These are phyloP conservation scores for Cladophialophora chaetospira DNA, from an alignment of 2,329 filamentous ascomycete species.

Conservation along the genomic window DNA sequence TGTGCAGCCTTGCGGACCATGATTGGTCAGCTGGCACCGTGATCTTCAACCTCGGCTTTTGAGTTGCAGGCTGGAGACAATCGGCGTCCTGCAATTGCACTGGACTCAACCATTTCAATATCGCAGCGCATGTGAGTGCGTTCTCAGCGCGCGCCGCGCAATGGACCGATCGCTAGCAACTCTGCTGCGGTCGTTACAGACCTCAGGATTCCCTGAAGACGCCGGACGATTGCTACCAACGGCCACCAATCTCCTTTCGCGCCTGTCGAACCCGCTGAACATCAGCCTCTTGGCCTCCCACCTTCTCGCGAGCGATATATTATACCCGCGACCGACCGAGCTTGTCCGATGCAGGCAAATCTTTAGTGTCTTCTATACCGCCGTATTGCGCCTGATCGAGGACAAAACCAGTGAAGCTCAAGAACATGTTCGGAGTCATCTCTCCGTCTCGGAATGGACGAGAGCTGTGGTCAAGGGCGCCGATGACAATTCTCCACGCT, in stretches of 20 bases:
- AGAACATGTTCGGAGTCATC: constrained; percentile 50
- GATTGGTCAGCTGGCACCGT: background rate
- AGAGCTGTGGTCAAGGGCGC: constrained; percentile 61
- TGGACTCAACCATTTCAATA: too few relatives aligned
- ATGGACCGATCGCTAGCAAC: constrained; percentile 63
- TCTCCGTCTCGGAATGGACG: constrained; percentile 59
- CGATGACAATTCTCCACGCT: constrained; percentile 65
- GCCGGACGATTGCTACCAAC: constrained; percentile 61
- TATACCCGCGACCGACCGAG: constrained; percentile 61
- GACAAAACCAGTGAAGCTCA: constrained; percentile 44
- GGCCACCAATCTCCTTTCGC: constrained; percentile 48
- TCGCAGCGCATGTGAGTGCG: constrained; percentile 43
- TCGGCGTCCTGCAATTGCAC: too few relatives aligned
- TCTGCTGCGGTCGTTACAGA: constrained; percentile 62
- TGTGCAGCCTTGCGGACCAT: background rate
- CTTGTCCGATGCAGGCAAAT: constrained; percentile 58
- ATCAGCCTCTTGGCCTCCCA: constrained; percentile 62
- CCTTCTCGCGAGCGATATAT: constrained; percentile 59
- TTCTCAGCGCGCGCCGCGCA: background rate
- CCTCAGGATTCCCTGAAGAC: constrained; percentile 60
- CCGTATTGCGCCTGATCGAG: constrained; percentile 57
- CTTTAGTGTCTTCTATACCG: constrained; percentile 64
- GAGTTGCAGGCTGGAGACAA: too few relatives aligned
- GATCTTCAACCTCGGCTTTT: background rate
- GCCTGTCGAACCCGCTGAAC: constrained; percentile 63